Evolutionary conservation across 2,329 filamentous ascomycete species (phyloP).

Genomic region (Ascochyta viciae-villosae): DNA sequence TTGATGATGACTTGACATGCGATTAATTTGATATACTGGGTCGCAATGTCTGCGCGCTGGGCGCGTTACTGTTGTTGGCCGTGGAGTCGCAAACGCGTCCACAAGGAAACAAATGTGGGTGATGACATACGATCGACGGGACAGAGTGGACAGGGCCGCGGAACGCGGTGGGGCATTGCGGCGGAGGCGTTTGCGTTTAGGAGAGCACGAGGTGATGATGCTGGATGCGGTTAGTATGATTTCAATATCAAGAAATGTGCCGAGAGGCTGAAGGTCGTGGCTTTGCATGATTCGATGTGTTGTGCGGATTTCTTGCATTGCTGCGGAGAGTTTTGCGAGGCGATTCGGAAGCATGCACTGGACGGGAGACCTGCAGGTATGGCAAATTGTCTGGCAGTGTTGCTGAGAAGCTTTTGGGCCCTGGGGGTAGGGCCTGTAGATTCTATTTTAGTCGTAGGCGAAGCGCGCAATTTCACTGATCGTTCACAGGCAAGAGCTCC

Average conservation of each 20-base stretch:
- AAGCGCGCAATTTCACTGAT: constrained; percentile 3
- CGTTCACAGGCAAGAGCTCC: neutral
- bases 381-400: neutral
- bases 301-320: neutral
- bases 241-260: neutral
- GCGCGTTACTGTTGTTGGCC: neutral
- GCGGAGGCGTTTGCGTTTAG: constrained; percentile 9
- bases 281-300: constrained; percentile 3
- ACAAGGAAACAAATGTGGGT: constrained; percentile 6
- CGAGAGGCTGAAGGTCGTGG: constrained; percentile 10
- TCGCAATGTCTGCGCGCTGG: neutral
- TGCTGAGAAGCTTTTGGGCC: neutral
- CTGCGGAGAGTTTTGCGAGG: neutral
- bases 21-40: neutral
- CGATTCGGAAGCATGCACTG: neutral
- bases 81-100: neutral
- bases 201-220: constrained; percentile 6
- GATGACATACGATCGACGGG: constrained; percentile 18
- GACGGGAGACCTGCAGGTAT: constrained; percentile 1
- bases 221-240: neutral
- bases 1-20: neutral
- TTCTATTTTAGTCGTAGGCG: constrained; percentile 10
- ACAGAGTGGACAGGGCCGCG: constrained; percentile 1
- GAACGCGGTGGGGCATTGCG: constrained; percentile 9
- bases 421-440: constrained; percentile 1